Evolutionary conservation across 23 red algal genomes (phyloP), one percentile per base, ranked within the genome.

Genomic region (Chondrus crispus): DNA sequence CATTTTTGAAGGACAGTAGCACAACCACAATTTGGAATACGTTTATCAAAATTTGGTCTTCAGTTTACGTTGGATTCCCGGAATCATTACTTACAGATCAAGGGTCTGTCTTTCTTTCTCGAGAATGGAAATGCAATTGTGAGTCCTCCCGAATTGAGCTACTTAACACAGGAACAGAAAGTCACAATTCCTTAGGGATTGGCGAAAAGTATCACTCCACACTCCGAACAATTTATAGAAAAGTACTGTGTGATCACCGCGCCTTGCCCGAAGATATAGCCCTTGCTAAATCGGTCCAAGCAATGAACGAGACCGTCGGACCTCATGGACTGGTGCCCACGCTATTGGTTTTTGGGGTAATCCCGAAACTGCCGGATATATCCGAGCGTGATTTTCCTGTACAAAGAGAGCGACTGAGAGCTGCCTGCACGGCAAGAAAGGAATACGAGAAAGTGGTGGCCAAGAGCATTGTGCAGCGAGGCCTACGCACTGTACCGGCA

Each of bases 11-110:
- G 16, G 30, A 33, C 6, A 19, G 36, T 8, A 10, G 36, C 40
- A 39, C 58, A 11, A 71, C 32, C 14, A 70, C 57, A 28, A 40
- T 86, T 39, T 86, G 57, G 82, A 18, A 44, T 35, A 68, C 53
- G 18, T 69, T 86, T 19, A 5, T 70, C 7, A 83, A 39, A 32
- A 26, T 24, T 0, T 83, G 78, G 78, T 35, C 32, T 16, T 19
- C 28, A 33, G 0, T 83, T 9, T 83, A 83, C 52, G 26, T 83
- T 1, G 2, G 78, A 11, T 37, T 40, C 52, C 78, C 78, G 10
- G 78, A 54, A 38, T n/a, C 22, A 10, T 14, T 83, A 24, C 78
- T 58, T 29, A 83, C 78, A 9, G 78, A 83, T 29, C 78, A 53
- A 39, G 78, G 78, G 1, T 83, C 78, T 8, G 9, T 53, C 46